Evolutionary conservation across 331 rosid genomes (phyloP).

Genomic region (Cydonia oblonga): DNA sequence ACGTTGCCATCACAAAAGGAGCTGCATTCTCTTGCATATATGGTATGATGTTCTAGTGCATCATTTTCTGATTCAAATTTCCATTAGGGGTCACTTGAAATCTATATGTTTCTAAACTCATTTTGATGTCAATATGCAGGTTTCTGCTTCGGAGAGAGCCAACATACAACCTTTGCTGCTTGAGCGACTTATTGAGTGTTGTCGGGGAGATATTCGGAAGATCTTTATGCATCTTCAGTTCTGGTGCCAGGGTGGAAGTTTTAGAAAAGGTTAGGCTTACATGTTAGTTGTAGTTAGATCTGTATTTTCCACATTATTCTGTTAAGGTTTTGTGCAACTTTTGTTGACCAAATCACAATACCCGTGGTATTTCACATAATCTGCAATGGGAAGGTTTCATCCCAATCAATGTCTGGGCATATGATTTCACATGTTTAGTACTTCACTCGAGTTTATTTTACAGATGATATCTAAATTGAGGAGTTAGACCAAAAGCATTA

Average conservation of each 20-base stretch:
- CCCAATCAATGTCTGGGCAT: background rate
- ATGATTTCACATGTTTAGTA: background rate
- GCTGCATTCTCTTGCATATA: slow-evolving; percentile 55
- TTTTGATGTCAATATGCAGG: slow-evolving; percentile 35
- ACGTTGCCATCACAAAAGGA: slow-evolving; percentile 51
- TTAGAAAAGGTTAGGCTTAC: slow-evolving; percentile 37
- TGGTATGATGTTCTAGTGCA: slow-evolving; percentile 36
- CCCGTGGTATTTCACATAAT: background rate
- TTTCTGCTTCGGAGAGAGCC: slow-evolving; percentile 64
- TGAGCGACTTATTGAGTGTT: slow-evolving; percentile 49
- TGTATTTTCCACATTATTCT: background rate
- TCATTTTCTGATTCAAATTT: slow-evolving; percentile 1
- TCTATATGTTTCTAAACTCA: slow-evolving; percentile 3
- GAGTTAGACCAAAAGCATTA: background rate
- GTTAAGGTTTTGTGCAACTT: background rate
- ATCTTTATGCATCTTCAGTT: slow-evolving; percentile 76
- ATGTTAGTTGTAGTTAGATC: background rate
- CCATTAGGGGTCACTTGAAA: background rate
- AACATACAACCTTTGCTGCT: slow-evolving; percentile 48
- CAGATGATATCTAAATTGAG: background rate
- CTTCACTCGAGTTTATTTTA: background rate
- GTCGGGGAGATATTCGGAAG: slow-evolving; percentile 75
- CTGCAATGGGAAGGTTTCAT: background rate
- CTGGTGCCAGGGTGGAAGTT: slow-evolving; percentile 74
- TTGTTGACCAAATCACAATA: background rate